Percentiles rank a stretch among this genome's conserved stretches.
These are phyloP conservation scores for Botrytis galanthina DNA, from an alignment of 2,329 filamentous ascomycete species.

Conservation along the genomic window DNA sequence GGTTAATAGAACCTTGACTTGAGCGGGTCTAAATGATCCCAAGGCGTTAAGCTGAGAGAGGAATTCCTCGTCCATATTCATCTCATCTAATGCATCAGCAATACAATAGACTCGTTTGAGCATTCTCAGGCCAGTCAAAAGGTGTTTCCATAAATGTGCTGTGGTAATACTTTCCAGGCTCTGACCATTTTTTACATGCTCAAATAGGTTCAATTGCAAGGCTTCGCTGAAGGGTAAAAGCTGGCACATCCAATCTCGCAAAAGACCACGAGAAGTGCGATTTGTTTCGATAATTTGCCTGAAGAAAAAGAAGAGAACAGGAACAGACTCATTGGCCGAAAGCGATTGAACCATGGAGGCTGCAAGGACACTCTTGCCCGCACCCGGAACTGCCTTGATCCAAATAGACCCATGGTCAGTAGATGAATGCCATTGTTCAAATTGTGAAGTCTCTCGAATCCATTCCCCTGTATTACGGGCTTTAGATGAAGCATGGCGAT, in stretches of 20 bases:
- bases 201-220: neutral
- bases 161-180: constrained; percentile 21
- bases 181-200: neutral
- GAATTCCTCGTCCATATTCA: constrained; percentile 43
- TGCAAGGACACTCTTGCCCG: constrained; percentile 46
- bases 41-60: constrained; percentile 39
- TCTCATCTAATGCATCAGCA: constrained; percentile 51
- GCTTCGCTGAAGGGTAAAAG: constrained; percentile 33
- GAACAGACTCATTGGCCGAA: constrained; percentile 9
- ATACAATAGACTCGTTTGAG: constrained; percentile 43
- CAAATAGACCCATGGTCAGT: constrained; percentile 43
- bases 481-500: constrained; percentile 27
- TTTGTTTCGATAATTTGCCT: constrained; percentile 41
- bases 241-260: constrained; percentile 40
- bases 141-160: constrained; percentile 37
- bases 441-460: constrained; percentile 27
- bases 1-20: constrained; percentile 46
- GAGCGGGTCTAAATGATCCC: constrained; percentile 35
- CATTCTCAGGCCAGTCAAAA: constrained; percentile 29
- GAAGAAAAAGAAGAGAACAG: constrained; percentile 43
- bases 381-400: constrained; percentile 47
- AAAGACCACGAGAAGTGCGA: constrained; percentile 30
- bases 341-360: constrained; percentile 29
- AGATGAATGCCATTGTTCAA: constrained; percentile 27
- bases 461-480: constrained; percentile 28